Conservation (phyloP, 2,329 filamentous ascomycete genomes). For the Phialemonium atrogriseum region DNA sequence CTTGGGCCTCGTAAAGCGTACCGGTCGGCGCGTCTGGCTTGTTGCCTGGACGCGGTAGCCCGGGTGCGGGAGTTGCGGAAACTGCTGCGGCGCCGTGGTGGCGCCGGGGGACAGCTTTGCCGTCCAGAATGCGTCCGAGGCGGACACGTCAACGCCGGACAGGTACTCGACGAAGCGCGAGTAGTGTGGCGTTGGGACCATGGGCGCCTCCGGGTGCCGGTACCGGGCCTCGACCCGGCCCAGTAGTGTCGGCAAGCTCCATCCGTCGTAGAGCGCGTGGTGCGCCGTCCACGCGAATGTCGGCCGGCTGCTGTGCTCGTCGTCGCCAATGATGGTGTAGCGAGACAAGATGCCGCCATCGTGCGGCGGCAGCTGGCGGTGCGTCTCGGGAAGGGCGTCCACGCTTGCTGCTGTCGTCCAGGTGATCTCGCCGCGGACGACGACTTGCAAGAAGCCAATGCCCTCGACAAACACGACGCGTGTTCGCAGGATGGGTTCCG, state of each 20-base stretch:
- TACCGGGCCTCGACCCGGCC: slow-evolving; percentile 12
- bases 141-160: slow-evolving; percentile 3
- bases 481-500: slow-evolving; percentile 9
- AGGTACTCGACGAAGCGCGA: slow-evolving; percentile 14
- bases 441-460: slow-evolving; percentile 9
- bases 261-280: slow-evolving; percentile 16
- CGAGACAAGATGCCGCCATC: slow-evolving; percentile 11
- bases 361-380: slow-evolving; percentile 11
- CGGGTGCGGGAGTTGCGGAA: slow-evolving; percentile 10
- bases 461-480: slow-evolving; percentile 5
- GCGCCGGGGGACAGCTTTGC: slow-evolving; percentile 9
- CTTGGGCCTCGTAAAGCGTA: slow-evolving; percentile 7
- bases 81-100: slow-evolving; percentile 7
- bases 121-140: slow-evolving; percentile 12
- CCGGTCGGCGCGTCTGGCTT: slow-evolving; percentile 4
- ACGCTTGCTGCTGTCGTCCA: slow-evolving; percentile 6
- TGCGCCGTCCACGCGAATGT: slow-evolving; percentile 14
- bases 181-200: slow-evolving; percentile 8
- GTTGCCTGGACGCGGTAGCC: slow-evolving; percentile 12
- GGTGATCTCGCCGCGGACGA: slow-evolving; percentile 7
- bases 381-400: slow-evolving; percentile 1
- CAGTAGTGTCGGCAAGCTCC: slow-evolving; percentile 13
- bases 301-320: slow-evolving; percentile 4
- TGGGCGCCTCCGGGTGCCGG: not conserved
- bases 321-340: slow-evolving; percentile 9